A percentile compares a stretch with the other conserved stretches of the same genome.
Evolutionary conservation across 768 basidiomycete genomes (phyloP).

Genomic region (Leccinellum albellum): DNA sequence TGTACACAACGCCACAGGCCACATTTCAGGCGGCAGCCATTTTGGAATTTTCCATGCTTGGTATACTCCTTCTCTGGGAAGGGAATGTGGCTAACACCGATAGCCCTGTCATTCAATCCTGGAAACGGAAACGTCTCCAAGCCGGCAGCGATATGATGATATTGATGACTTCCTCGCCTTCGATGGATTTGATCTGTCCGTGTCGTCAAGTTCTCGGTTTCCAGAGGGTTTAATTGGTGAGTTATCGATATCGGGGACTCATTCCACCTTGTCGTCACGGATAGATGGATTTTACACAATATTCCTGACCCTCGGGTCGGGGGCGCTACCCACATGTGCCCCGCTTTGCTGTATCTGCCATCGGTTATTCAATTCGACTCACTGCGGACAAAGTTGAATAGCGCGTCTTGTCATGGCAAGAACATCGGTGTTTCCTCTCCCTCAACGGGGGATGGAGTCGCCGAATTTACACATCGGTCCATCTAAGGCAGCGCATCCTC

Average conservation of each 20-base stretch:
- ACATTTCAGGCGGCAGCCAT: neutral
- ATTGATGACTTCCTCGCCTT: neutral
- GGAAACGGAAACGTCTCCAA: neutral
- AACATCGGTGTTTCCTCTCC: slow-evolving; percentile 15
- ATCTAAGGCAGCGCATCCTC: neutral
- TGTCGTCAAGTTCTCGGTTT: neutral
- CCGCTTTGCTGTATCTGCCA: neutral
- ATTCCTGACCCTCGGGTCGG: neutral
- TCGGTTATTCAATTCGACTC: slow-evolving; percentile 4
- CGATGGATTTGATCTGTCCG: neutral
- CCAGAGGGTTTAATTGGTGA: neutral
- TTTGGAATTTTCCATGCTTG: slow-evolving; percentile 7
- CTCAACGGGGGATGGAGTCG: neutral
- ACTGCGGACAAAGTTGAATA: neutral
- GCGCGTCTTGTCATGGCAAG: slow-evolving; percentile 5
- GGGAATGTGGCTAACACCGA: neutral
- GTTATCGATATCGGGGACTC: slow-evolving; percentile 4
- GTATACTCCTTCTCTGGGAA: neutral
- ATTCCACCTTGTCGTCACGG: slow-evolving; percentile 6
- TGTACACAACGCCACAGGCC: slow-evolving; percentile 8
- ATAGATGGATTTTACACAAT: neutral
- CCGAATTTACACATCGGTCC: slow-evolving; percentile 1
- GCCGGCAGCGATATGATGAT: neutral
- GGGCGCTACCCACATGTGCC: neutral
- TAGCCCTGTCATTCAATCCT: neutral